These are phyloP conservation scores for Fusarium sp. DNA, from an alignment of 2,329 filamentous ascomycete species.

Conservation along the genomic window DNA sequence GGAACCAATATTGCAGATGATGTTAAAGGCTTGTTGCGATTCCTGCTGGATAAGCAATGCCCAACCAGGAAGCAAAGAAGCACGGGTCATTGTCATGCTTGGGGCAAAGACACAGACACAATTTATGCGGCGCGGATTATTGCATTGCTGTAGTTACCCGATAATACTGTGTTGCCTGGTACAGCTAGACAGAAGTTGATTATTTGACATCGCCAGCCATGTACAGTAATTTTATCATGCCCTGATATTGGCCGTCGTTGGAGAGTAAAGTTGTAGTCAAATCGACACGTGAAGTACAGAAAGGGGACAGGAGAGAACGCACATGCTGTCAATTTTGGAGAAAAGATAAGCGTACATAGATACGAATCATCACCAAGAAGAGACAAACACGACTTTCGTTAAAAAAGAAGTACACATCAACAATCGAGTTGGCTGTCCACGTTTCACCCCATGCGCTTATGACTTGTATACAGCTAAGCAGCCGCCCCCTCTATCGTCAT, in stretches of 20 bases:
- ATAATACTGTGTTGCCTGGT: conserved; percentile 5
- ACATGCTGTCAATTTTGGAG: not conserved
- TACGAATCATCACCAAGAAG: not conserved
- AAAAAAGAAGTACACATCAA: not conserved
- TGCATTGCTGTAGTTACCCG: not conserved
- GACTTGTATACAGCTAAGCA: conserved; percentile 11
- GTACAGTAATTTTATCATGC: conserved; percentile 5
- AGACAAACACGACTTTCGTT: not conserved
- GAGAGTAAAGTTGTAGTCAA: conserved; percentile 9
- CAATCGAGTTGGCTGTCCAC: not conserved
- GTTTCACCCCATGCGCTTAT: conserved; percentile 15
- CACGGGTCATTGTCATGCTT: conserved; percentile 4
- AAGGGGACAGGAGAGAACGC: not conserved
- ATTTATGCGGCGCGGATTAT: conserved; percentile 4
- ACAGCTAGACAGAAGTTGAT: not conserved
- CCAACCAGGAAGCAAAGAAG: conserved; percentile 4
- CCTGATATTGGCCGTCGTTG: conserved; percentile 10
- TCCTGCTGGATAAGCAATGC: conserved; percentile 18
- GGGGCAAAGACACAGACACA: not conserved
- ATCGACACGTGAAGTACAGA: not conserved
- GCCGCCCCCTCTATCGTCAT: conserved; percentile 15
- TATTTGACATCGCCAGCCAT: not conserved
- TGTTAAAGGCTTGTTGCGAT: conserved; percentile 21
- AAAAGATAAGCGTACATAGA: not conserved
- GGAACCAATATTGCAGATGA: too few relatives aligned